These are phyloP conservation scores for Cercophora samala DNA, from an alignment of 495 filamentous ascomycete species.

Conservation along the genomic window DNA sequence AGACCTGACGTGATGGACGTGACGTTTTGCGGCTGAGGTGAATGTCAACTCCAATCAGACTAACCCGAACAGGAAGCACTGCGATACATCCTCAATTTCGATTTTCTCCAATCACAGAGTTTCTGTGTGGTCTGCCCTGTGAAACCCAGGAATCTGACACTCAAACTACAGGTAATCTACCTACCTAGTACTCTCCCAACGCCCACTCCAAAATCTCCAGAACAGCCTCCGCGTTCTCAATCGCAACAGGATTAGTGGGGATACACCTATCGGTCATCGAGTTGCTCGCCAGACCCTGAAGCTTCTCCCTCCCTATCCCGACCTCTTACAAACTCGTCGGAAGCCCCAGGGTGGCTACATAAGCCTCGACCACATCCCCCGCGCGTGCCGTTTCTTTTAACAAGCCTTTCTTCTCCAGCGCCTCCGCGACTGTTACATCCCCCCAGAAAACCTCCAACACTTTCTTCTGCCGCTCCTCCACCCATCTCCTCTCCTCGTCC, in stretches of 20 bases:
- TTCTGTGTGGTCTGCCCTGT: too few species aligned
- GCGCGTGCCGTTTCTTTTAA: conserved; percentile 32
- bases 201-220: conserved; percentile 38
- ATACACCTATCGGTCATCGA: conserved; percentile 36
- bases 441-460: conserved; percentile 50
- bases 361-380: conserved; percentile 33
- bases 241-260: conserved; percentile 37
- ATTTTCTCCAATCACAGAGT: neutral
- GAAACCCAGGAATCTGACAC: too few species aligned
- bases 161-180: too few species aligned
- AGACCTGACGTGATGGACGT: neutral
- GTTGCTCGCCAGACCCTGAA: conserved; percentile 35
- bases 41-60: neutral
- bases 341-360: conserved; percentile 34
- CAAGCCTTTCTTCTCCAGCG: conserved; percentile 40
- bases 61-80: neutral
- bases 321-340: conserved; percentile 32
- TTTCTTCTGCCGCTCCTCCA: conserved; percentile 45
- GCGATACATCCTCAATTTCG: neutral
- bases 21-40: neutral
- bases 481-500: conserved; percentile 33
- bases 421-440: conserved; percentile 42
- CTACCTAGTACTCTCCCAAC: neutral
- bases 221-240: conserved; percentile 31
- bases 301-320: conserved; percentile 36